A percentile compares a stretch with the other conserved stretches of the same genome.
These are phyloP conservation scores for Beauveria sp. DNA, from an alignment of 2,329 filamentous ascomycete genomes.

Conservation along the genomic window DNA sequence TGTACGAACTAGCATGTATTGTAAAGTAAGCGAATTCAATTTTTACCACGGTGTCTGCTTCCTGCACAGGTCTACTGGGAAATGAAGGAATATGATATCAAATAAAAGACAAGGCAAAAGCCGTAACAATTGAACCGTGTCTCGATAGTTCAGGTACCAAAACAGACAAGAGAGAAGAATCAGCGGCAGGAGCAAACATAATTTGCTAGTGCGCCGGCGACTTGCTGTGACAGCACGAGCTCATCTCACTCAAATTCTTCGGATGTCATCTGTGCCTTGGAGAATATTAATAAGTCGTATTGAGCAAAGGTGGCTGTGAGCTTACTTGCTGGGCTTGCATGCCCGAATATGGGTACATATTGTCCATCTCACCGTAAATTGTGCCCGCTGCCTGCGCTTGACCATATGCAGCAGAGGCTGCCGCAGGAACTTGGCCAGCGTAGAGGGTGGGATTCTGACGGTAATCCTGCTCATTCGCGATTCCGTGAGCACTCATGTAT, in stretches of 20 bases:
- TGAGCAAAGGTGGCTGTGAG: neutral
- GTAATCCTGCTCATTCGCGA: slow-evolving; percentile 69
- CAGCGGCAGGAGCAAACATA: neutral
- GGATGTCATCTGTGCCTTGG: slow-evolving; percentile 34
- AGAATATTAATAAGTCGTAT: slow-evolving; percentile 13
- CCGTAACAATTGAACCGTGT: neutral
- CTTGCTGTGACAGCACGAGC: neutral
- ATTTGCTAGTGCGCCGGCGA: neutral
- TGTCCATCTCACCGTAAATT: slow-evolving; percentile 76
- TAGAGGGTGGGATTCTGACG: slow-evolving; percentile 76
- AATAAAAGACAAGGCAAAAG: neutral
- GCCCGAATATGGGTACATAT: slow-evolving; percentile 76
- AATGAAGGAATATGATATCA: neutral
- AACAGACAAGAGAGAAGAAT: neutral
- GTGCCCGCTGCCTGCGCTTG: slow-evolving; percentile 58
- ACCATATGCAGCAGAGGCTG: slow-evolving; percentile 63
- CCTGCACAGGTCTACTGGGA: neutral
- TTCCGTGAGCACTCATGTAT: slow-evolving; percentile 56
- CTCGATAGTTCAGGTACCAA: neutral
- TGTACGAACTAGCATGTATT: slow-evolving; percentile 9
- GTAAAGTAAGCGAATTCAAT: slow-evolving; percentile 9
- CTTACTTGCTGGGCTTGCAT: slow-evolving; percentile 79
- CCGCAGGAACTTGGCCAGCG: slow-evolving; percentile 66
- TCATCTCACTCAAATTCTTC: slow-evolving; percentile 36
- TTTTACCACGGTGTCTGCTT: neutral